phyloP scores from a whole-genome alignment of 371 early-diverging fungal genomes.

The Mortierella sp. region DNA sequence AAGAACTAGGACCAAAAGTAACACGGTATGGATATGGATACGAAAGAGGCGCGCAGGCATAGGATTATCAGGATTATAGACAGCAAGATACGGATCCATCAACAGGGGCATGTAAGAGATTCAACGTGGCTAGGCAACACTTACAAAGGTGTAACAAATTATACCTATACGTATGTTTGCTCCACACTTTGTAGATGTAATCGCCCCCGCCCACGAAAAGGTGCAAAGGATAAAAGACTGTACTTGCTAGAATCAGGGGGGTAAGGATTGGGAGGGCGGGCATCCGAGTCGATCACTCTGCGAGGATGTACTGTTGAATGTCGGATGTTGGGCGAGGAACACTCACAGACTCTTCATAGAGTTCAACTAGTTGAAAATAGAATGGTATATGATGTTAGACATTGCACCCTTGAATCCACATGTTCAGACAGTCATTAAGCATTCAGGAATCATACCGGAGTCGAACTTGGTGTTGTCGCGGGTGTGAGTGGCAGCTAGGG shows the following conservation, averaged over 20 bases:
- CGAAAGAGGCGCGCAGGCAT: no score
- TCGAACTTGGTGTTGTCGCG: slow-evolving; percentile 14
- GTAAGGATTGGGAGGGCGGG: no score
- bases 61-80: no score
- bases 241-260: background rate
- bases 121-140: no score
- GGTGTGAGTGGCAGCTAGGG: slow-evolving; percentile 17
- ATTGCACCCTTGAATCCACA: background rate
- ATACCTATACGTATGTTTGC: no score
- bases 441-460: slow-evolving; percentile 16
- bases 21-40: no score
- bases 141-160: no score
- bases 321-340: slow-evolving; percentile 43
- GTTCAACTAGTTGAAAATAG: slow-evolving; percentile 12
- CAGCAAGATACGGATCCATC: no score
- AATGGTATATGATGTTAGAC: background rate
- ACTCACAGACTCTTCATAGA: slow-evolving; percentile 29
- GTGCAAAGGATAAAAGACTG: background rate
- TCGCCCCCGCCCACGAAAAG: no score
- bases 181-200: no score
- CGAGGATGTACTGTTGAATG: slow-evolving; percentile 29
- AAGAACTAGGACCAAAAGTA: no score
- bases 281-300: slow-evolving; percentile 1
- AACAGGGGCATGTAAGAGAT: no score
- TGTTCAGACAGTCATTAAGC: background rate